Conservation (phyloP, 179 eudicot species). For the Silene coronaria region DNA sequence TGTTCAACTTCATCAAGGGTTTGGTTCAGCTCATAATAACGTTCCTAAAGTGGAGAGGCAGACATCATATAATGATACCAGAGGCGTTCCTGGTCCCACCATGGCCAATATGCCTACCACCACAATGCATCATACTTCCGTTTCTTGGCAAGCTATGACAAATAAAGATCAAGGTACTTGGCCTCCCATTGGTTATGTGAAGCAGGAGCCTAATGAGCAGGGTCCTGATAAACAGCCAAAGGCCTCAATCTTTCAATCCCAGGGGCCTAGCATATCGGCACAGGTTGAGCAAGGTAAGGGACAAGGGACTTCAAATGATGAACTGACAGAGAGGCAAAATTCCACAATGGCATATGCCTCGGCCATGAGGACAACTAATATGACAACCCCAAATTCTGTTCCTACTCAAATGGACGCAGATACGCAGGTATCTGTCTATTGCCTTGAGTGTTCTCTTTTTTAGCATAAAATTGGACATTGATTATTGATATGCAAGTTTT, state of each 20-base stretch:
- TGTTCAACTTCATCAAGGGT: conserved; percentile 45
- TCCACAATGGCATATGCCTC: conserved; percentile 40
- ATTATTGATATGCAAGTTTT: not conserved
- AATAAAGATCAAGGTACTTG: conserved; percentile 44
- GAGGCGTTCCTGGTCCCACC: conserved; percentile 40
- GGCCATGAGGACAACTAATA: conserved; percentile 23
- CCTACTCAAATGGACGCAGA: conserved; percentile 40
- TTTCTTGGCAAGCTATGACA: conserved; percentile 44
- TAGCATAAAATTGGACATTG: not conserved
- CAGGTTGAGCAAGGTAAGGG: conserved; percentile 45
- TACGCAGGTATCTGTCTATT: conserved; percentile 34
- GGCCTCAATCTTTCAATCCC: conserved; percentile 37
- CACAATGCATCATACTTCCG: conserved; percentile 36
- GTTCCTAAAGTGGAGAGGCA: conserved; percentile 46
- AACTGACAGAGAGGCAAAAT: conserved; percentile 47
- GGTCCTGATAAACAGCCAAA: conserved; percentile 51
- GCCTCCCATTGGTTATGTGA: conserved; percentile 44
- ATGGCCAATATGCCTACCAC: conserved; percentile 31
- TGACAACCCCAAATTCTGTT: conserved; percentile 31
- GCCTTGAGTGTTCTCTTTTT: conserved; percentile 8
- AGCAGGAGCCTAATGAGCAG: conserved; percentile 62
- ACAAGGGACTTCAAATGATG: conserved; percentile 35
- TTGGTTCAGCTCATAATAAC: conserved; percentile 33
- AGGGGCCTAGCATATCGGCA: conserved; percentile 40
- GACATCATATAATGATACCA: conserved; percentile 39